These are phyloP conservation scores for Zopfochytrium polystomum DNA, from an alignment of 371 early-diverging fungal genomes.

Conservation along the genomic window DNA sequence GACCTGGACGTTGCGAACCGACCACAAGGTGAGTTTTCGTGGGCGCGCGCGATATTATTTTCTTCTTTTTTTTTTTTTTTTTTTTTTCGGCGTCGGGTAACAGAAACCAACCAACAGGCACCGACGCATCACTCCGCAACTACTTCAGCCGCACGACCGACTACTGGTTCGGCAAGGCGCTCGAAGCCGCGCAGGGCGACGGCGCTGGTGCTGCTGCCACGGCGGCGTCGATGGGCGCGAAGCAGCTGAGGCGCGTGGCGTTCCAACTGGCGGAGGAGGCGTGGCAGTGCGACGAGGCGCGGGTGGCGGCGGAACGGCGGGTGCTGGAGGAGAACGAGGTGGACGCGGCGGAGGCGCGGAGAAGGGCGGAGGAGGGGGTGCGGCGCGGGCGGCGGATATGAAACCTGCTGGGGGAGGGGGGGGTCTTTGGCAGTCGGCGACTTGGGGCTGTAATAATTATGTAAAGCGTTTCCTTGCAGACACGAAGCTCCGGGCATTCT, in stretches of 20 bases:
- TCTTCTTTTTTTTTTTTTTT: no score
- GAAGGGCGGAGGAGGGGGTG: conserved; percentile 12
- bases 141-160: conserved; percentile 25
- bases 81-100: no score
- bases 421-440: no score
- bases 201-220: background rate
- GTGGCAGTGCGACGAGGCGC: conserved; percentile 15
- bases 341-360: conserved; percentile 17
- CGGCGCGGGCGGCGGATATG: no score
- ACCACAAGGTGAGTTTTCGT: no score
- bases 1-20: no score
- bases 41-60: no score
- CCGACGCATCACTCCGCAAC: conserved; percentile 18
- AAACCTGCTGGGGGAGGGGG: no score
- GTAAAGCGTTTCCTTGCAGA: no score
- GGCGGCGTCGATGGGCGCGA: conserved; percentile 7
- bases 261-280: conserved; percentile 20
- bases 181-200: conserved; percentile 9
- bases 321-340: conserved; percentile 23
- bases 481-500: no score
- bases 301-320: conserved; percentile 15
- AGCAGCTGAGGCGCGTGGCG: conserved; percentile 17
- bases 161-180: conserved; percentile 15
- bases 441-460: no score
- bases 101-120: conserved; percentile 8